Evolutionary conservation across 164 flowering plant genomes (phyloP), one percentile per base, ranked within the genome.

Genomic region (Stephania japonica): DNA sequence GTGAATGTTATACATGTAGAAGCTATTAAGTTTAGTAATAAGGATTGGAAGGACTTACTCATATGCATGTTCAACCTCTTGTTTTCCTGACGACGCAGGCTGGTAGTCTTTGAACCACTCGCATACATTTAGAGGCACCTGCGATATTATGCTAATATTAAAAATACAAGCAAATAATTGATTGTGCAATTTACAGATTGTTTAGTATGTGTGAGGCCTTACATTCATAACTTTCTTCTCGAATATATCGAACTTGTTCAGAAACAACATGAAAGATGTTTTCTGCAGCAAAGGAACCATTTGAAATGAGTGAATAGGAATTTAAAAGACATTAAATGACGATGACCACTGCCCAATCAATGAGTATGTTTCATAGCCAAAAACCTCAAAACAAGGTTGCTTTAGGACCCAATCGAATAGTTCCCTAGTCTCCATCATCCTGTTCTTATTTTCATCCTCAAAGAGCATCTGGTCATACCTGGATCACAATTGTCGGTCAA

Each of bases 41-140:
- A n/a, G n/a, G n/a, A n/a, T n/a, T 63, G 7, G 56, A 50, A 12
- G 61, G 61, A 65, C 98, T 88, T 89, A 96, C 99, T 96, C 98
- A 23, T 96, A 96, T 42, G 99, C 99, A 81, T 93, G 92, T 78
- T 96, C 99, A 21, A 88, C 83, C 85, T 96, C 98, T 80, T 93
- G 98, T 74, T 90, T 91, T 78, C 99, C 99, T 3, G 92, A 80
- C 44, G 97, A 85, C 73, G 86, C 82, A 14, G 97, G 95, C 80
- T 90, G 93, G 83, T 96, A 96, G 84, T 96, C 99, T 80, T 90
- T 89, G 83, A 96, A 93, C 99, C 99, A 96, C 64, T 90, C 94
- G n/a, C 99, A 96, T 10, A 76, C 89, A 83, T 85, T 91, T 67
- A 93, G 79, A 24, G 98, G 98, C 14, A 95, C 98, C 99, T 95